Base-by-base conservation (phyloP, 768 basidiomycete genomes). In the Amanita rubescens region DNA sequence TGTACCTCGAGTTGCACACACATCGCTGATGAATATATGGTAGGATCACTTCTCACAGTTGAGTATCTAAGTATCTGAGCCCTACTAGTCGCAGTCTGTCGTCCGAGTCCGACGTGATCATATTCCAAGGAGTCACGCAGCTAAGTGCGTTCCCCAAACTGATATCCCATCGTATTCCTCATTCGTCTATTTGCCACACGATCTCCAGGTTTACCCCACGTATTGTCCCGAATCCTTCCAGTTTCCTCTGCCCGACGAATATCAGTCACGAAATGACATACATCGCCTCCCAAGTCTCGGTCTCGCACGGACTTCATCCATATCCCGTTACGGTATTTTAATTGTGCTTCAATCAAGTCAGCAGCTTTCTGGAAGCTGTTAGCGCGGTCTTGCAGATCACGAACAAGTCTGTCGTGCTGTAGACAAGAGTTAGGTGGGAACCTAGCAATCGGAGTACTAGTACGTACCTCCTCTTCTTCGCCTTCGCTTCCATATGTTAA, bases 251-350 rank as follows among this genome's bases (percentile, higher is more conserved):
- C 49, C 20, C 45, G 44, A 3, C 54, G 49, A 32, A 67, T 54
- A 48, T 65, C 62, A 17, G 49, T 33, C 9, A 61, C 58, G 33
- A 62, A 49, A 24, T 49, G 32, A 44, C 49, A 46, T 25, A 57
- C 58, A 41, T 60, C 58, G 30, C 37, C 44, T n/a, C 58, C 57
- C 15, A 59, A n/a, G 22, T 54, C 47, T 12, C 51, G 53, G 30
- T 35, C 42, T 15, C 47, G 51, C 14, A 59, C 37, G 24, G 55
- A 59, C 22, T 25, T 51, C 53, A 58, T 52, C 55, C 57, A 59
- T 38, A 61, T 54, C 5, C 7, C 43, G 49, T 61, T 34, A 47
- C 42, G 20, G 20, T 43, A 43, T 20, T 43, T 22, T 17, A n/a
- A 43, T 22, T 43, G 42, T 22, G 42, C 42, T 43, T 43, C 20